Conservation (phyloP, 805 yeast genomes). For the Saccharomyces cerevisiae region DNA sequence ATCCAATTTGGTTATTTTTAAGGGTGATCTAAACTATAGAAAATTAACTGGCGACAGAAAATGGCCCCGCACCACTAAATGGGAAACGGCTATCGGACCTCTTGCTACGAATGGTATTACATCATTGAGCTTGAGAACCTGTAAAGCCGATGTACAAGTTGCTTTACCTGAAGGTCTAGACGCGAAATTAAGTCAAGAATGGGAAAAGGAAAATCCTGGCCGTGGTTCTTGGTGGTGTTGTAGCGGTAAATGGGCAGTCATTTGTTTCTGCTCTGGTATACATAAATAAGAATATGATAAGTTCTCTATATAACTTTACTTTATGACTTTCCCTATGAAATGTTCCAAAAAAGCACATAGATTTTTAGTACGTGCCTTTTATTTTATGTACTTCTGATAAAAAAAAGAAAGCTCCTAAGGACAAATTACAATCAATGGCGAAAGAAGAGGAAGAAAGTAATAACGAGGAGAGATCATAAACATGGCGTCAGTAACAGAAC, state of each 20-base stretch:
- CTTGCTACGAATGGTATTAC: constrained; percentile 57
- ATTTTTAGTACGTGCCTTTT: not conserved
- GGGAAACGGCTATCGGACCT: constrained; percentile 58
- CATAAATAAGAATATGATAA: not conserved
- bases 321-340: not conserved
- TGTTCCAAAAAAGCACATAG: not conserved
- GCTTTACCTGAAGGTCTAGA: constrained; percentile 71
- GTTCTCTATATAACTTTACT: not conserved
- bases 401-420: not conserved
- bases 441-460: not conserved
- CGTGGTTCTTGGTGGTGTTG: constrained; percentile 73
- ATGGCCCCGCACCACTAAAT: constrained; percentile 81
- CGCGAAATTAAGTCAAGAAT: constrained; percentile 53
- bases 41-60: constrained; percentile 83
- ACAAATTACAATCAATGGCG: not conserved
- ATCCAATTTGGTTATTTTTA: constrained; percentile 70
- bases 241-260: constrained; percentile 91
- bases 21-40: constrained; percentile 94
- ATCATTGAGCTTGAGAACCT: constrained; percentile 74
- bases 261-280: constrained; percentile 38
- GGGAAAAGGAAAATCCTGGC: constrained; percentile 54
- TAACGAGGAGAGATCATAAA: not conserved
- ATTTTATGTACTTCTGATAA: not conserved
- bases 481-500: constrained; percentile 14
- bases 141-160: constrained; percentile 92